phyloP scores from a whole-genome alignment of 768 basidiomycete genomes.

The Fomitopsis pulvina region DNA sequence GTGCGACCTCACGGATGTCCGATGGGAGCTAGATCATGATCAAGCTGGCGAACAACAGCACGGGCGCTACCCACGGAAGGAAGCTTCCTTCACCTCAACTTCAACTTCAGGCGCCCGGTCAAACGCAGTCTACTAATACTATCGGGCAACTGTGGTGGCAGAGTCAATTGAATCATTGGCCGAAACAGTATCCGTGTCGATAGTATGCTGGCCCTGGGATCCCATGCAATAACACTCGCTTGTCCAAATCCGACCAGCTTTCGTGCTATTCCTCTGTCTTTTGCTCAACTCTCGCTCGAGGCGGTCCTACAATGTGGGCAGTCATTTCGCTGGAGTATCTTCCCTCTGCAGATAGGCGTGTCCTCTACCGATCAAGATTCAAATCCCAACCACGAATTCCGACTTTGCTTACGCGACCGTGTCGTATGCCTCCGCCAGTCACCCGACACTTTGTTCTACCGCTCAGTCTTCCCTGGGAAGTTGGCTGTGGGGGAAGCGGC shows the following conservation, averaged over 20 bases:
- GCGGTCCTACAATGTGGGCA: slow-evolving; percentile 80
- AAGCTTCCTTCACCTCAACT: too few species aligned
- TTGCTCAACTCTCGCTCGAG: slow-evolving; percentile 69
- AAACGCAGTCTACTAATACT: too few species aligned
- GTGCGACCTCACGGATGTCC: too few species aligned
- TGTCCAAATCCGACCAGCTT: slow-evolving; percentile 28
- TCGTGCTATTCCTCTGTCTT: slow-evolving; percentile 49
- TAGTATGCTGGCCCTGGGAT: too few species aligned
- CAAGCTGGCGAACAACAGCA: too few species aligned
- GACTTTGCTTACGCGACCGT: slow-evolving; percentile 73
- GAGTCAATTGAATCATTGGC: too few species aligned
- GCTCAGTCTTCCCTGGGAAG: slow-evolving; percentile 52
- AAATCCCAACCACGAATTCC: slow-evolving; percentile 55
- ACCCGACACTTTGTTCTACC: slow-evolving; percentile 57
- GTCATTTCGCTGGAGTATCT: slow-evolving; percentile 74
- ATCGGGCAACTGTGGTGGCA: too few species aligned
- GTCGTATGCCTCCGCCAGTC: slow-evolving; percentile 81
- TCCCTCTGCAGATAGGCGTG: slow-evolving; percentile 30
- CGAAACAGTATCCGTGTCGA: too few species aligned
- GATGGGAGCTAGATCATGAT: too few species aligned
- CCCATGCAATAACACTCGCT: neutral
- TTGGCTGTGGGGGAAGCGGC: slow-evolving; percentile 21
- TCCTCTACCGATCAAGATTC: slow-evolving; percentile 6
- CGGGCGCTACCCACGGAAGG: too few species aligned
- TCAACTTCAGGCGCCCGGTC: too few species aligned